Evolutionary conservation across 2,329 filamentous ascomycete species (phyloP).

Genomic region (Bipolaris gigantea): DNA sequence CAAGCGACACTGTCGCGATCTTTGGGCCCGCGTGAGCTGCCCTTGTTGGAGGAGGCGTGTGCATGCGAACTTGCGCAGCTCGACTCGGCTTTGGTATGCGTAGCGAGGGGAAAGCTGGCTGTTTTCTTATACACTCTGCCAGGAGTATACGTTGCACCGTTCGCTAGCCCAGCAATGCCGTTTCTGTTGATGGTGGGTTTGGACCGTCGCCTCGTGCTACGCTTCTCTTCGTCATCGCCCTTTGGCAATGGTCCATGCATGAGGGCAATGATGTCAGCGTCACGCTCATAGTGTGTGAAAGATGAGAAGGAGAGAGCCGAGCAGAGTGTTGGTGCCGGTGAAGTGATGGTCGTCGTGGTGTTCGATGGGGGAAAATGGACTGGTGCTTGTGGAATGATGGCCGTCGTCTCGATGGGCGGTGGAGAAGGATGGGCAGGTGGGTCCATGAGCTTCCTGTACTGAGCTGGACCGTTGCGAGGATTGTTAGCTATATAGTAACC

Average conservation of each 20-base stretch:
- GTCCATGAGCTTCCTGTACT: not conserved
- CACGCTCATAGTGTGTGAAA: not conserved
- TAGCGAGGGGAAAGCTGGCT: not conserved
- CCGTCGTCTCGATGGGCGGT: not conserved
- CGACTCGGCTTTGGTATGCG: not conserved
- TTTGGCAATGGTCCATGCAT: not conserved
- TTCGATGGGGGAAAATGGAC: not conserved
- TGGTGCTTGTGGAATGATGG: too few species aligned
- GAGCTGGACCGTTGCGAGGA: not conserved
- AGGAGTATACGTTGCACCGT: not conserved
- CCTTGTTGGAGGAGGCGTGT: not conserved
- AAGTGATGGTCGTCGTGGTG: not conserved
- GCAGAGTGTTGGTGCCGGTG: not conserved
- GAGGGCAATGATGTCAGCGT: not conserved
- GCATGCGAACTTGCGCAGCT: not conserved
- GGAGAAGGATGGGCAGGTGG: not conserved
- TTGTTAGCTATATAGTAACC: not conserved
- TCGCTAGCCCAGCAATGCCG: not conserved
- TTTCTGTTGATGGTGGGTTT: not conserved
- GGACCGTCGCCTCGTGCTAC: not conserved
- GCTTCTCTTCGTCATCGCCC: not conserved
- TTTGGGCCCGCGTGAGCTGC: too few species aligned
- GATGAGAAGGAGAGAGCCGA: not conserved
- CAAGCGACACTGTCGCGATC: not conserved
- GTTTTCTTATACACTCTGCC: too few species aligned